Base-by-base conservation (phyloP, 2,329 filamentous ascomycete species). In the Fusarium acutatum region DNA sequence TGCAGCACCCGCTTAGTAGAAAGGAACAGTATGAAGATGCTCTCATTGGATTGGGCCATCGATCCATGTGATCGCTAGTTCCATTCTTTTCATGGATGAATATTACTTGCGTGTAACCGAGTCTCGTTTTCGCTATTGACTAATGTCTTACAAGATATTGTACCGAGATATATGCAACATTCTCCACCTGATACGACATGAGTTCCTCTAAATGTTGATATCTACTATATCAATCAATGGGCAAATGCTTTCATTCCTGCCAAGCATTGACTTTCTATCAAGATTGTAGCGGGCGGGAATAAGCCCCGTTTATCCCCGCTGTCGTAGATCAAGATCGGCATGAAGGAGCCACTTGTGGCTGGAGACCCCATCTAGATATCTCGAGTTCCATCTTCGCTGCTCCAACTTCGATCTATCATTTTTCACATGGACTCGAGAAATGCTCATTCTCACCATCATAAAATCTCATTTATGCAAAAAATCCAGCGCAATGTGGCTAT, bases 281-380 rank as follows among this genome's bases (percentile, higher is more conserved):
- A 57, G 49, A 74, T 72, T 43, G 62, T 73, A 65, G 70, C 65
- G 57, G 44, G 28, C 62, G 49, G 62, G 50, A 73, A 64, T 61
- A 74, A 74, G 49, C 40, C 28, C 18, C 17, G 47, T 41, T 62
- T 37, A 71, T 58, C 54, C 34, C 71, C 72, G 53, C 53, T 30
- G 53, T 52, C 34, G 68, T 64, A 56, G 68, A 72, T 72, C 68
- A 62, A 32, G 68, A 72, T 74, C 71, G 49, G n/a, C 46, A 49
- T 41, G 44, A 41, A 57, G 60, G 38, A 58, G 70, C 66, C 70
- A 73, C 66, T 70, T 73, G 70, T 73, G 70, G 70, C 70, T 73
- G 57, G 57, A 52, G 24, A 34, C 41, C 50, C 56, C 24, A 34
- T 52, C 15, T 12, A 41, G 17, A 32, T n/a, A 34, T 44, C 28